Base-by-base conservation (phyloP, 2,329 filamentous ascomycete species). In the Fusarium fujikuroi region DNA sequence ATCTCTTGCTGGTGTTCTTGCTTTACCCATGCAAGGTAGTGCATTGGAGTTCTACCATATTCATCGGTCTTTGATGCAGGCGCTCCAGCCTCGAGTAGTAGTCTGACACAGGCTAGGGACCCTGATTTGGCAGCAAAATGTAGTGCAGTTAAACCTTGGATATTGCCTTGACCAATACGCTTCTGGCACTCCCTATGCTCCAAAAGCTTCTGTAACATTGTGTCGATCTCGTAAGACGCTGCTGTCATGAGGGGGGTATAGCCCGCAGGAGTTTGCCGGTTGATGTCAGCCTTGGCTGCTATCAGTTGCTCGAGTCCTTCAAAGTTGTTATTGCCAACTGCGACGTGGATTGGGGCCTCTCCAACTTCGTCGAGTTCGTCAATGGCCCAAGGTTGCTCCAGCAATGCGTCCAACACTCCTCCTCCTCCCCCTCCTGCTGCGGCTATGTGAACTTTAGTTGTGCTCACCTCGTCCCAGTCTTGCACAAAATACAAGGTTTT, bases 241-340 rank as follows among this genome's bases (percentile, higher is more conserved):
- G 60, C 60, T 2, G 0, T 0, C 21, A 67, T 43, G 5, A 76
- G 66, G 8, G 64, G 69, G 6, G 66, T 68, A 0, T 0, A 0
- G 1, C 47, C 23, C 0, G 0, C 0, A 4, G 1, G 7, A 25
- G 2, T 1, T 9, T 5, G 36, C 11, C 39, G 25, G 4, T 69
- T 66, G 21, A 64, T 1, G 6, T 76, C 10, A 4, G 72, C 70
- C 0, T 44, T 47, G 15, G 52, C 64, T 1, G 10, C 40, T 0
- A 74, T 54, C 16, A 76, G 37, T 21, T 66, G 32, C 30, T 60
- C 36, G 0, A 73, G 10, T 12, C 34, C 58, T 0, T 42, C 4
- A 0, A 16, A 4, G 2, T 64, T 44, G 5, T 21, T 3, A 0
- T 0, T 0, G 0, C 0, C 0, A 1, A n/a, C 1, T 3, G 69